Conservation (phyloP, 306 rosid species). For the Sphenostylis stenocarpa region DNA sequence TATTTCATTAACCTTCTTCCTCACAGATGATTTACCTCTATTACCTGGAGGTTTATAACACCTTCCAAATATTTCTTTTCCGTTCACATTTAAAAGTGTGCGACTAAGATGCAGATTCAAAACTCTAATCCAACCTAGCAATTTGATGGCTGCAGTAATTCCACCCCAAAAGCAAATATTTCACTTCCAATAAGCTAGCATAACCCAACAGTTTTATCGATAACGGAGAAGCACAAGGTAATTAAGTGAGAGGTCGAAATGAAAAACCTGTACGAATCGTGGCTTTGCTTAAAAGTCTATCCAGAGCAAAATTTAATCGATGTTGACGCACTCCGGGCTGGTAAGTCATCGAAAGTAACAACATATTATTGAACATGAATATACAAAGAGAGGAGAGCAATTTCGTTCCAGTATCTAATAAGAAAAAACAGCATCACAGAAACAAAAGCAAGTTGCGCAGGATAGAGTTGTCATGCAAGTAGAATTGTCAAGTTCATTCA, state of each 20-base stretch:
- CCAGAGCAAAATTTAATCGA: slow-evolving; percentile 18
- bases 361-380: not conserved
- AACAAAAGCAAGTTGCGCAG: not conserved
- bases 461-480: not conserved
- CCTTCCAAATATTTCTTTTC: not conserved
- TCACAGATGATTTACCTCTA: not conserved
- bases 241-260: slow-evolving; percentile 11
- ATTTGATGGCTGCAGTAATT: slow-evolving; percentile 1
- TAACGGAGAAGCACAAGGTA: not conserved
- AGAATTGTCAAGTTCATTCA: not conserved
- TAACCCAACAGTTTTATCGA: not conserved
- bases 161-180: not conserved
- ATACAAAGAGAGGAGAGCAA: not conserved
- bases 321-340: slow-evolving; percentile 31
- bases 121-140: slow-evolving; percentile 10
- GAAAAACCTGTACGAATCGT: slow-evolving; percentile 48
- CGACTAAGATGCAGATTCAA: not conserved
- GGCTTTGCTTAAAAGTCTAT: slow-evolving; percentile 37
- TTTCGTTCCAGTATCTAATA: not conserved
- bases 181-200: slow-evolving; percentile 9
- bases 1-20: slow-evolving; percentile 20
- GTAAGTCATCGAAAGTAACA: not conserved
- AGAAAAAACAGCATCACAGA: not conserved
- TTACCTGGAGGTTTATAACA: slow-evolving; percentile 14
- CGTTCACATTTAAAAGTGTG: not conserved